Evolutionary conservation across 805 yeast species (phyloP).

Genomic region (Saturnispora gosingensis): DNA sequence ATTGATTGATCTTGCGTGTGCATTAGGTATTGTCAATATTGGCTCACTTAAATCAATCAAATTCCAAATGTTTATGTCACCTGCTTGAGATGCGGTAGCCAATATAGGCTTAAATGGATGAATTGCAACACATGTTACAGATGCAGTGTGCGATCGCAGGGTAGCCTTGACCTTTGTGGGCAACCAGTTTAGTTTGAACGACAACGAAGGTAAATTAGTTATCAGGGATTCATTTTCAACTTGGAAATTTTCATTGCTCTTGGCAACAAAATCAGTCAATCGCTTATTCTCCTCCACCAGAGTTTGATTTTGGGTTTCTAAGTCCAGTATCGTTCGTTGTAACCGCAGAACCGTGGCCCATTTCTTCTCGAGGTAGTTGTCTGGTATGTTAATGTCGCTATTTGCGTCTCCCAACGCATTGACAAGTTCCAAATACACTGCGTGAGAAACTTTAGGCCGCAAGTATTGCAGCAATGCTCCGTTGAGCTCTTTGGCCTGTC

Average conservation of each 20-base stretch:
- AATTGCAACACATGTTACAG: conserved; percentile 53
- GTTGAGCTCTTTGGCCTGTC: conserved; percentile 23
- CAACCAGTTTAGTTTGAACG: conserved; percentile 45
- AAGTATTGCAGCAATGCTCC: conserved; percentile 28
- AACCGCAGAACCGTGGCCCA: conserved; percentile 81
- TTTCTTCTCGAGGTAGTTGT: conserved; percentile 51
- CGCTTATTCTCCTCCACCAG: conserved; percentile 33
- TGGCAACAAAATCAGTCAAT: conserved; percentile 9
- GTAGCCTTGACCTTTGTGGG: conserved; percentile 40
- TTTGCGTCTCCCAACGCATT: conserved; percentile 3
- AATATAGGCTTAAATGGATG: conserved; percentile 69
- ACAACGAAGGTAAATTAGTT: not conserved
- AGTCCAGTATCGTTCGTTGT: conserved; percentile 61
- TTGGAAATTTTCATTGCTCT: not conserved
- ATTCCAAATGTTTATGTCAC: conserved; percentile 68
- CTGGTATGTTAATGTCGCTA: conserved; percentile 19
- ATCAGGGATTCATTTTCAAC: not conserved
- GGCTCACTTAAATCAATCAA: conserved; percentile 50
- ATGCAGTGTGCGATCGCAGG: conserved; percentile 48
- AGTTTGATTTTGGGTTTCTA: conserved; percentile 50
- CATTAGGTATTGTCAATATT: conserved; percentile 47
- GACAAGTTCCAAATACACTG: not conserved
- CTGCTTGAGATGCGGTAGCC: conserved; percentile 63
- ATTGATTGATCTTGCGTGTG: conserved; percentile 68
- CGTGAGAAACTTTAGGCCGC: conserved; percentile 7